These are phyloP conservation scores for Lavandula angustifolia DNA, from an alignment of 257 asterid genomes.

Conservation along the genomic window DNA sequence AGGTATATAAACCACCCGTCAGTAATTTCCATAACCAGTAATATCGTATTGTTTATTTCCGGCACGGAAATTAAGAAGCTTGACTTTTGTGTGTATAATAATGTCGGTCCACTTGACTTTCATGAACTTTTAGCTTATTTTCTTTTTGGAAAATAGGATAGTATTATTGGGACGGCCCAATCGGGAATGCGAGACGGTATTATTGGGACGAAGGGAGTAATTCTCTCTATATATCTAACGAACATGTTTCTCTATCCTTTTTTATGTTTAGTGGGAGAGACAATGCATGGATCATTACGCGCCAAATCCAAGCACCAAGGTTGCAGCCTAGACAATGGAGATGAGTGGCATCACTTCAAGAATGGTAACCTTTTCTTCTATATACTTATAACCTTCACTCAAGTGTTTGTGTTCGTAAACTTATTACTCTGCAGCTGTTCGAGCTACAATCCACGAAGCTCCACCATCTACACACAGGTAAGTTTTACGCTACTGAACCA, in stretches of 20 bases:
- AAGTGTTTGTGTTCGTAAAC: conserved; percentile 20
- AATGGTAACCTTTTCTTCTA: conserved; percentile 44
- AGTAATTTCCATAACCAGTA: background rate
- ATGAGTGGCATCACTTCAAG: conserved; percentile 70
- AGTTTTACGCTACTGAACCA: conserved; percentile 24
- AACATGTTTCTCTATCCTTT: background rate
- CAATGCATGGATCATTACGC: conserved; percentile 52
- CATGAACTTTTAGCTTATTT: too few relatives aligned
- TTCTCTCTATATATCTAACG: background rate
- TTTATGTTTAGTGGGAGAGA: conserved; percentile 65
- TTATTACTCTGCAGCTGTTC: conserved; percentile 51
- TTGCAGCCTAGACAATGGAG: conserved; percentile 68
- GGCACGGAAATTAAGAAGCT: too few relatives aligned
- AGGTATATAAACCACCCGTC: conserved; percentile 41
- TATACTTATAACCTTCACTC: conserved; percentile 1
- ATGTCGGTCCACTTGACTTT: too few relatives aligned
- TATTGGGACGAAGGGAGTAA: too few relatives aligned
- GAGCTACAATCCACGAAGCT: conserved; percentile 67
- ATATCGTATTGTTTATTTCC: too few relatives aligned
- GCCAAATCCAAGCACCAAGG: conserved; percentile 61
- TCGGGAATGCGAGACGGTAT: too few relatives aligned
- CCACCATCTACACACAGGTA: conserved; percentile 61
- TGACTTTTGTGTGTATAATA: too few relatives aligned
- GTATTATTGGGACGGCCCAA: too few relatives aligned
- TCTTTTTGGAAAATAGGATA: too few relatives aligned